A percentile compares a stretch with the other conserved stretches of the same genome.
phyloP scores from a whole-genome alignment of 208 protist species.

The Wallacemonas sp. region DNA sequence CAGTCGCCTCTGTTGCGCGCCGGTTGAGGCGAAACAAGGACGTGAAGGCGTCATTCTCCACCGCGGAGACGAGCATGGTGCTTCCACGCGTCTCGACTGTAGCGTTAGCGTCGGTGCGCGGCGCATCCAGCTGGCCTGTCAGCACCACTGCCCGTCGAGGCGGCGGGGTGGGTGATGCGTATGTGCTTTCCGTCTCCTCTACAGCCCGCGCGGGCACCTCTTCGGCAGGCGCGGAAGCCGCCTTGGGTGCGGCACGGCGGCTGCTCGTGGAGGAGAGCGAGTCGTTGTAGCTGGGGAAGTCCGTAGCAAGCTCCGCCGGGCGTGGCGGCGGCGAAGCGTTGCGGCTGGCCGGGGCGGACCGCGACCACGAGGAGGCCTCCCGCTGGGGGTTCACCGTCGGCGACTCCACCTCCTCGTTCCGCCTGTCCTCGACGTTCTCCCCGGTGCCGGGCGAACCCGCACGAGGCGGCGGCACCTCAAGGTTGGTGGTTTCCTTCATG shows the following conservation, averaged over 20 bases:
- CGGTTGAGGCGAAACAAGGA: conserved; percentile 1
- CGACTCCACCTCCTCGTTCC: too few relatives aligned
- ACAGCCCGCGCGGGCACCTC: not conserved
- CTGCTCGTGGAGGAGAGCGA: not conserved
- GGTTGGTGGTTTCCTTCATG: conserved; percentile 1
- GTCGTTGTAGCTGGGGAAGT: not conserved
- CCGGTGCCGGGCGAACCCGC: too few relatives aligned
- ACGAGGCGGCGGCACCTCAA: conserved; percentile 4
- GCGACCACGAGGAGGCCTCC: not conserved
- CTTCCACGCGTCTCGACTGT: not conserved
- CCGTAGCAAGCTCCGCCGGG: not conserved
- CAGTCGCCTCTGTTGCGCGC: not conserved
- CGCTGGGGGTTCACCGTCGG: not conserved
- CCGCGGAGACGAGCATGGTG: conserved; percentile 3
- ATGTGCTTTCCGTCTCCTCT: not conserved
- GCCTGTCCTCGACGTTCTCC: too few relatives aligned
- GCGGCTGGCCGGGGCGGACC: not conserved
- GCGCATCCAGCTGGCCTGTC: conserved; percentile 19
- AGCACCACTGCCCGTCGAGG: conserved; percentile 56
- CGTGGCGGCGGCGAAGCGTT: not conserved
- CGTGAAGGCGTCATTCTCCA: not conserved
- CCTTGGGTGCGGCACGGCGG: not conserved
- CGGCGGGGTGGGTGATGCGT: conserved; percentile 33
- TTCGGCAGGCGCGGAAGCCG: not conserved
- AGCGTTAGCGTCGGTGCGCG: not conserved